Conservation (phyloP, 2,329 filamentous ascomycete genomes). For the Ceratocystis colombiana region DNA sequence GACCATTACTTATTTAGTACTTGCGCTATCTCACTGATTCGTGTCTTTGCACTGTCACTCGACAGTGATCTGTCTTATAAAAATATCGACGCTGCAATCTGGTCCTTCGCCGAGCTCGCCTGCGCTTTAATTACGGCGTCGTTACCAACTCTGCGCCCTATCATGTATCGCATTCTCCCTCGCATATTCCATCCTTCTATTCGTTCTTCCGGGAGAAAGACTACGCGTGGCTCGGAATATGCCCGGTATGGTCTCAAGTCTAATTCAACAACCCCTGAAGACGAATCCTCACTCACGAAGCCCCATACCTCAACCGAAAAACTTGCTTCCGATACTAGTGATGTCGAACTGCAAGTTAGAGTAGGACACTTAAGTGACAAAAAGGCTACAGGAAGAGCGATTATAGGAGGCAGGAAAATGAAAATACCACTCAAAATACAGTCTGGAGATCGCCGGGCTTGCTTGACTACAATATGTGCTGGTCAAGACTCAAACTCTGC, state of each 20-base stretch:
- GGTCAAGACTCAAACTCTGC: neutral
- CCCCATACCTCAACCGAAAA: slow-evolving; percentile 14
- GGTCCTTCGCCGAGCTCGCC: slow-evolving; percentile 28
- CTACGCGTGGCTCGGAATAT: slow-evolving; percentile 11
- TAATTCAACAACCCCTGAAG: neutral
- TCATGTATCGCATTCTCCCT: slow-evolving; percentile 30
- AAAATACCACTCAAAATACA: neutral
- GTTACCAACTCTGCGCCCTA: slow-evolving; percentile 29
- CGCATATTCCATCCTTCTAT: slow-evolving; percentile 25
- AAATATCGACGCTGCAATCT: slow-evolving; percentile 29
- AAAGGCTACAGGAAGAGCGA: neutral
- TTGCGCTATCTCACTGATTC: slow-evolving; percentile 29
- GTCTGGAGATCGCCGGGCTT: neutral
- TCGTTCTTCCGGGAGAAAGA: slow-evolving; percentile 10
- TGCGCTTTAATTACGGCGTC: slow-evolving; percentile 28
- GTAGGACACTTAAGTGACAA: neutral
- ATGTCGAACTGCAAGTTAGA: slow-evolving; percentile 19
- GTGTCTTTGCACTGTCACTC: slow-evolving; percentile 27
- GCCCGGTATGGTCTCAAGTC: slow-evolving; percentile 13
- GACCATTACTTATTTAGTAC: slow-evolving; percentile 25
- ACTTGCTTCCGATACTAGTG: slow-evolving; percentile 12
- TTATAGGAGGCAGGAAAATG: neutral
- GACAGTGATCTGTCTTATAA: slow-evolving; percentile 28
- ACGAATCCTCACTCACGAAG: slow-evolving; percentile 13
- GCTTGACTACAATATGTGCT: neutral